A percentile compares a stretch with the other conserved stretches of the same genome.
Conservation (phyloP, 371 early-diverging fungal genomes). For the Rhizopus microsporus region DNA sequence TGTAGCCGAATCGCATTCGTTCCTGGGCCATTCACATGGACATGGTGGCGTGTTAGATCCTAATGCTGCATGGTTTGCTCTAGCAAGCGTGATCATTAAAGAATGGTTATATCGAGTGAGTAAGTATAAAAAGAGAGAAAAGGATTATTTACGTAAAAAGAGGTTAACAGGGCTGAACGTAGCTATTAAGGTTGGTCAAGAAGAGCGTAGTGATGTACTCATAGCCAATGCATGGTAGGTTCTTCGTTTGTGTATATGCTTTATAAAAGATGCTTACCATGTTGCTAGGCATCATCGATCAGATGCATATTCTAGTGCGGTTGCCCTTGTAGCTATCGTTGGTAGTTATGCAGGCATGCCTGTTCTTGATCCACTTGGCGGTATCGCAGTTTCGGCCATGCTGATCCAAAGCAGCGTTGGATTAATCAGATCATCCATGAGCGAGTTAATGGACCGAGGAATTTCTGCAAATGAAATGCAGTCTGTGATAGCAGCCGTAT, state of each 20-base stretch:
- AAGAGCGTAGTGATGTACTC: conserved; percentile 63
- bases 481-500: conserved; percentile 25
- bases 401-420: conserved; percentile 58
- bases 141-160: not conserved
- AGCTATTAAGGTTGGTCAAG: conserved; percentile 65
- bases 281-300: conserved; percentile 66
- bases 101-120: conserved; percentile 68
- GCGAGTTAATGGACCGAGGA: conserved; percentile 51
- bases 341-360: conserved; percentile 66
- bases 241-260: not conserved
- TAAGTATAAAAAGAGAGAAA: conserved; percentile 15
- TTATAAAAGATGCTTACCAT: not conserved
- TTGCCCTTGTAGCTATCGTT: conserved; percentile 63
- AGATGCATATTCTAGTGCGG: conserved; percentile 65
- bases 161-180: not conserved
- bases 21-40: conserved; percentile 6
- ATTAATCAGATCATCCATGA: conserved; percentile 43
- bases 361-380: conserved; percentile 67
- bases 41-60: conserved; percentile 53
- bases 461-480: conserved; percentile 29
- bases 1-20: conserved; percentile 4
- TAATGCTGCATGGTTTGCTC: conserved; percentile 76
- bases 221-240: conserved; percentile 71
- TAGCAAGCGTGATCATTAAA: conserved; percentile 63
- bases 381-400: conserved; percentile 63